These are phyloP conservation scores for Phytophthora parvispora DNA, from an alignment of 352 stramenopile species.

Conservation along the genomic window DNA sequence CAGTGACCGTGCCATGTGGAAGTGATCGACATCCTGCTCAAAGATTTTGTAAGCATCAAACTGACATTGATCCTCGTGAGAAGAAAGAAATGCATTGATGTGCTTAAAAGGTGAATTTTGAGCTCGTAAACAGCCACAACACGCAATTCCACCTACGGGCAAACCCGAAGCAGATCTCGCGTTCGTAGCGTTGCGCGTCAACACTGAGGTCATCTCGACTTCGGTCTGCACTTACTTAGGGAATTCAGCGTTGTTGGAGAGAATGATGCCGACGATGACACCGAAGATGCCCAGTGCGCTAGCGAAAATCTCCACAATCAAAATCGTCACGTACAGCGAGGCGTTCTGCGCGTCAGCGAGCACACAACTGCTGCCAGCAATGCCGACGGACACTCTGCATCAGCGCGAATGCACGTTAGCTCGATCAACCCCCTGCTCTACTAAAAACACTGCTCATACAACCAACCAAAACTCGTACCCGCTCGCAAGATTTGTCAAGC, in stretches of 20 bases:
- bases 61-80: neutral
- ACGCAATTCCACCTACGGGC: neutral
- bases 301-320: slow-evolving; percentile 99
- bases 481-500: slow-evolving; percentile 98
- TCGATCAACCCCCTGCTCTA: neutral
- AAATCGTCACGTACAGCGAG: slow-evolving; percentile 99
- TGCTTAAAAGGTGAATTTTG: slow-evolving; percentile 38
- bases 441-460: neutral
- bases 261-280: slow-evolving; percentile 99
- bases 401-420: slow-evolving; percentile 13
- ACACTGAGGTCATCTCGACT: neutral
- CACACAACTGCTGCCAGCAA: slow-evolving; percentile 98
- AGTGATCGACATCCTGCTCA: slow-evolving; percentile 35
- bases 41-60: slow-evolving; percentile 3
- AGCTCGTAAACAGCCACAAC: slow-evolving; percentile 15
- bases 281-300: slow-evolving; percentile 99
- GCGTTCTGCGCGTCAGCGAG: slow-evolving; percentile 99
- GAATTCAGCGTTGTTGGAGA: slow-evolving; percentile 98
- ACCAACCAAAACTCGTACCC: slow-evolving; percentile 55
- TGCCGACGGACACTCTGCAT: slow-evolving; percentile 96
- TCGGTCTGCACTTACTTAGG: slow-evolving; percentile 70
- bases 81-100: slow-evolving; percentile 47
- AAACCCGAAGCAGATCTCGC: slow-evolving; percentile 5
- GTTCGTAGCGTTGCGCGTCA: slow-evolving; percentile 5
- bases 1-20: slow-evolving; percentile 88